Evolutionary conservation across 2,329 filamentous ascomycete species (phyloP).

Genomic region (Cladophialophora bantiana): DNA sequence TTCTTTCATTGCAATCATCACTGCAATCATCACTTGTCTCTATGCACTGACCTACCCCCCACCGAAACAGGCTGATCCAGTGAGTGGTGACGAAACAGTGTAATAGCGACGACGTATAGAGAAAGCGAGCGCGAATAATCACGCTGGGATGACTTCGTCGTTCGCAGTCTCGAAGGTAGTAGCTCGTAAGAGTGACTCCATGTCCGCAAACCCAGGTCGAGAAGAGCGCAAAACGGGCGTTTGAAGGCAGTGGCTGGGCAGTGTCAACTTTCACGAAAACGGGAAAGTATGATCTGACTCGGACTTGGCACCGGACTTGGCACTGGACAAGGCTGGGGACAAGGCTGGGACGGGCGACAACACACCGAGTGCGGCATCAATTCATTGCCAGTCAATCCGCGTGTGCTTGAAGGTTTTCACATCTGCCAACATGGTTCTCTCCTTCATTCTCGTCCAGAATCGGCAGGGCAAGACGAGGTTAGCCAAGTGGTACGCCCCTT

Average conservation of each 20-base stretch:
- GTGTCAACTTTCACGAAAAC: not conserved
- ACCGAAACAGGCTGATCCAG: not conserved
- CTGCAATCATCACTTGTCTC: not conserved
- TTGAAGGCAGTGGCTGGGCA: too few relatives aligned
- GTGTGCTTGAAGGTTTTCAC: not conserved
- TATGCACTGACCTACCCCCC: not conserved
- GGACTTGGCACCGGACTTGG: slow-evolving; percentile 2
- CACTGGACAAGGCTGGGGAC: not conserved
- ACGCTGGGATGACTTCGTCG: not conserved
- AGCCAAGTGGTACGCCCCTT: slow-evolving; percentile 98
- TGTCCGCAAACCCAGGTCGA: too few relatives aligned
- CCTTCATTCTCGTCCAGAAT: slow-evolving; percentile 89
- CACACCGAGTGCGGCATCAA: not conserved
- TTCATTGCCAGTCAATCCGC: not conserved
- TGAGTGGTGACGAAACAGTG: not conserved
- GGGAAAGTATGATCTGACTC: slow-evolving; percentile 1
- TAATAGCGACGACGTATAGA: not conserved
- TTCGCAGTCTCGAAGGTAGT: not conserved
- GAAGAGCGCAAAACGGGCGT: too few relatives aligned
- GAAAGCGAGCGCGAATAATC: not conserved
- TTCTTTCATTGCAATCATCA: not conserved
- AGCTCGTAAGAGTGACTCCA: too few relatives aligned
- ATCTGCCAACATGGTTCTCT: slow-evolving; percentile 65
- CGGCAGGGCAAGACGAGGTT: slow-evolving; percentile 97
- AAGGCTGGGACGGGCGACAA: not conserved